Percentiles rank a stretch among this genome's conserved stretches.
Evolutionary conservation across 2,329 filamentous ascomycete species (phyloP).

Genomic region (Claviceps spartinae): DNA sequence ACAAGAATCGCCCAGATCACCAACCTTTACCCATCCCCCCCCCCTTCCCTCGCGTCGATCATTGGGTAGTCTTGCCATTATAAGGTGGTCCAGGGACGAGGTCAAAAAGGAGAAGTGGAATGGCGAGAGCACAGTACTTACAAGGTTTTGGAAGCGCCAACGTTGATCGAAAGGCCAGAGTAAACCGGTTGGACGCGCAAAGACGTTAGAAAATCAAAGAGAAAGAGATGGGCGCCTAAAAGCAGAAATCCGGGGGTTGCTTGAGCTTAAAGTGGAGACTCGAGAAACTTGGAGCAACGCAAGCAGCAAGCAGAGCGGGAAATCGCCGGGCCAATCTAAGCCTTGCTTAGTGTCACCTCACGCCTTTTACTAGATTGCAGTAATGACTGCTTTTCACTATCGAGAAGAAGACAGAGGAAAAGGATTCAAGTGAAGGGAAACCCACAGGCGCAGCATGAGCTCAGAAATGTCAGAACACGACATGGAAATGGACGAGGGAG

Average conservation of each 20-base stretch:
- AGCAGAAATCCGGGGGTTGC: background rate
- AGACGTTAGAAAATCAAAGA: constrained; percentile 25
- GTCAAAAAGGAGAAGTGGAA: background rate
- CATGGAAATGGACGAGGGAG: constrained; percentile 56
- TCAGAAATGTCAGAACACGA: constrained; percentile 12
- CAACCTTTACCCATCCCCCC: too few species aligned
- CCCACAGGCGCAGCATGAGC: background rate
- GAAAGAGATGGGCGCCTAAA: background rate
- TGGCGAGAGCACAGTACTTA: constrained; percentile 12
- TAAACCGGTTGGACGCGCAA: constrained; percentile 44
- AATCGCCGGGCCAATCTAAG: constrained; percentile 15
- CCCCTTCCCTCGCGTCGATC: too few species aligned
- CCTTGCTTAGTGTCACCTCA: constrained; percentile 3
- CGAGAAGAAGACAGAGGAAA: background rate
- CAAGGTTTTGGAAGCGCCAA: constrained; percentile 41
- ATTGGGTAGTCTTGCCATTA: too few species aligned
- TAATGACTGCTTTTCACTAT: background rate
- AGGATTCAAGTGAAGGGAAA: background rate
- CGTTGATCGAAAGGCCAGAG: constrained; percentile 52
- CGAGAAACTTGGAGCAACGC: background rate
- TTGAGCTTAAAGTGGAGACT: background rate
- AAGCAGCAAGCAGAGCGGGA: constrained; percentile 10
- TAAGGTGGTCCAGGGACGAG: too few species aligned
- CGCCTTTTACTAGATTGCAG: background rate
- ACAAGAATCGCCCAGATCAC: background rate